These are phyloP conservation scores for Cordyceps pruinosa DNA, from an alignment of 2,329 filamentous ascomycete species.

Conservation along the genomic window DNA sequence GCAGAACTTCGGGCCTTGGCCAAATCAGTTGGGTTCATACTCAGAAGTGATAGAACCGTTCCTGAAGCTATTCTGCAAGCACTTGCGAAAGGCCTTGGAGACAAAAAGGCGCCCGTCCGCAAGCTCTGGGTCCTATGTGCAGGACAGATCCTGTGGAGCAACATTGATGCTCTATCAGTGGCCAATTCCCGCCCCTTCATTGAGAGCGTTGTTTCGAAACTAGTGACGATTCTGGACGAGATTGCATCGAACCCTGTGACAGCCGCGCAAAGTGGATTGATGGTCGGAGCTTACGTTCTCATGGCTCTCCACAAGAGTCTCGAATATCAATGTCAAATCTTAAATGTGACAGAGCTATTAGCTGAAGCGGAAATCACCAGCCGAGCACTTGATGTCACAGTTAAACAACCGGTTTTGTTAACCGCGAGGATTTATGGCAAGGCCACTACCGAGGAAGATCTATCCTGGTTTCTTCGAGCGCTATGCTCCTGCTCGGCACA, in stretches of 20 bases:
- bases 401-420: constrained; percentile 81
- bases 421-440: constrained; percentile 83
- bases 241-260: constrained; percentile 69
- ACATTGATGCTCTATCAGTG: constrained; percentile 38
- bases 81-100: constrained; percentile 72
- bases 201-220: constrained; percentile 44
- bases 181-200: constrained; percentile 43
- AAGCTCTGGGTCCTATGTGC: constrained; percentile 73
- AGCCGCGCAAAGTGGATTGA: constrained; percentile 74
- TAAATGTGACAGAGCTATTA: constrained; percentile 36
- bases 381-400: constrained; percentile 61
- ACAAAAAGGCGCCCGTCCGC: constrained; percentile 74
- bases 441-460: constrained; percentile 64
- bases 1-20: constrained; percentile 69
- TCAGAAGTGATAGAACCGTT: constrained; percentile 54
- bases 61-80: constrained; percentile 62
- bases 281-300: constrained; percentile 71
- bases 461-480: constrained; percentile 68
- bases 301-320: constrained; percentile 55
- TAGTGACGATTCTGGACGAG: constrained; percentile 70
- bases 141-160: constrained; percentile 61
- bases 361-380: constrained; percentile 55
- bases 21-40: constrained; percentile 54
- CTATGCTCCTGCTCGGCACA: constrained; percentile 54
- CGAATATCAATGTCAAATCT: constrained; percentile 47